A percentile compares a stretch with the other conserved stretches of the same genome.
These are phyloP conservation scores for Phytopythium boreale DNA, from an alignment of 352 stramenopile species.

Conservation along the genomic window DNA sequence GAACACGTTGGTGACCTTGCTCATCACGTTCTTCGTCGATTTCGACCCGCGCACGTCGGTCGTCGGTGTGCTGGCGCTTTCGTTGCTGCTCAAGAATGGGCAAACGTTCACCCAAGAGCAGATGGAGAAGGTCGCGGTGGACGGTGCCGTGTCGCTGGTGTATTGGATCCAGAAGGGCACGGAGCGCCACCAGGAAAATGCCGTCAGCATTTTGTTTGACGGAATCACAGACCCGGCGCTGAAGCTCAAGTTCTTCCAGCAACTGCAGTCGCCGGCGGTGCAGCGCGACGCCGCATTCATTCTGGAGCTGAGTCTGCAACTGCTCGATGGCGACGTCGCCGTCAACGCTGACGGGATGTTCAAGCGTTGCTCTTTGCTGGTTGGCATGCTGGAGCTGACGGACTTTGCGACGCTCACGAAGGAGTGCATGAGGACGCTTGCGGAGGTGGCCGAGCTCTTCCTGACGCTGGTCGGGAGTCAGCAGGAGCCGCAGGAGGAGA, in stretches of 20 bases:
- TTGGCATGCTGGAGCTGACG: conserved; percentile 45
- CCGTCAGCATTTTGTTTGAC: conserved; percentile 68
- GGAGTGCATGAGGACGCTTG: conserved; percentile 57
- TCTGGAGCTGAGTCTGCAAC: conserved; percentile 56
- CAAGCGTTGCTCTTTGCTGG: conserved; percentile 64
- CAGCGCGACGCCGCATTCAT: conserved; percentile 64
- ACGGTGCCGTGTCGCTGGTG: conserved; percentile 62
- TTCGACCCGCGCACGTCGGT: conserved; percentile 71
- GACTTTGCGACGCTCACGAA: conserved; percentile 36
- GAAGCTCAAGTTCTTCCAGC: conserved; percentile 55
- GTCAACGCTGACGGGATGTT: conserved; percentile 52
- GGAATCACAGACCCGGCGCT: conserved; percentile 41
- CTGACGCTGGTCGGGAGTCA: conserved; percentile 17
- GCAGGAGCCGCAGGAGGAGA: conserved; percentile 21
- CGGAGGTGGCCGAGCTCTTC: conserved; percentile 56
- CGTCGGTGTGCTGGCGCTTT: conserved; percentile 65
- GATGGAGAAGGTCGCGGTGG: conserved; percentile 73
- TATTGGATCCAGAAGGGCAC: conserved; percentile 87
- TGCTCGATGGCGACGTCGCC: conserved; percentile 62
- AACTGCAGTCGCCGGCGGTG: conserved; percentile 45
- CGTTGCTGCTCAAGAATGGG: conserved; percentile 60
- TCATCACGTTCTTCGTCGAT: conserved; percentile 73
- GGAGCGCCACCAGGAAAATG: conserved; percentile 78
- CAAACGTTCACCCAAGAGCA: conserved; percentile 48
- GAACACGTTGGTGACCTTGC: conserved; percentile 55